Conservation (phyloP, 2,329 filamentous ascomycete species). For the Beauveria medogensis region DNA sequence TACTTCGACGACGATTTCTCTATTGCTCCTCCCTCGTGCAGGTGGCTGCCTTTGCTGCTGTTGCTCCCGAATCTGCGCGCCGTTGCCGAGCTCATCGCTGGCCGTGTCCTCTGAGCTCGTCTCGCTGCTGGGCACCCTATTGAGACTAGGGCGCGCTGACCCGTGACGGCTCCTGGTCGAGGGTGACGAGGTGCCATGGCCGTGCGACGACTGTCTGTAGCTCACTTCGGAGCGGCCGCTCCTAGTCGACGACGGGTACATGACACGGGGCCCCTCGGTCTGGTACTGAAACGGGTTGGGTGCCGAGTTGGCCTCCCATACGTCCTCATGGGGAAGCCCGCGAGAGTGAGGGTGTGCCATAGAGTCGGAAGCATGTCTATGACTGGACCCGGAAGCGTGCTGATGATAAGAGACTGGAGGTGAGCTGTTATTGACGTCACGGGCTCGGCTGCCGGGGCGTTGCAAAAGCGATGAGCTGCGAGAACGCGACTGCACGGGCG, state of each 20-base stretch:
- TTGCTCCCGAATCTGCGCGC: slow-evolving; percentile 23
- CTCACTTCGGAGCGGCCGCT: slow-evolving; percentile 26
- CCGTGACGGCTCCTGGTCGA: slow-evolving; percentile 24
- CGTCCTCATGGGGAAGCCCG: slow-evolving; percentile 25
- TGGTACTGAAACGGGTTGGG: slow-evolving; percentile 47
- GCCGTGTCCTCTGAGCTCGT: slow-evolving; percentile 26
- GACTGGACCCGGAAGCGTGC: slow-evolving; percentile 25
- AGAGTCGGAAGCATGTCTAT: slow-evolving; percentile 39
- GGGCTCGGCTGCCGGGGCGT: slow-evolving; percentile 24
- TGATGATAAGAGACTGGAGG: slow-evolving; percentile 41
- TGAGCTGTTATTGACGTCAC: slow-evolving; percentile 25
- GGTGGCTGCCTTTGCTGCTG: slow-evolving; percentile 5
- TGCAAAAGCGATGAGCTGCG: slow-evolving; percentile 34
- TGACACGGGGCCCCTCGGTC: slow-evolving; percentile 34
- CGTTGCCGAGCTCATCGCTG: slow-evolving; percentile 29
- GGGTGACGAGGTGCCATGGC: slow-evolving; percentile 19
- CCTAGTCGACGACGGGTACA: slow-evolving; percentile 27
- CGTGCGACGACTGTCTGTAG: slow-evolving; percentile 17
- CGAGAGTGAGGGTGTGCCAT: slow-evolving; percentile 25
- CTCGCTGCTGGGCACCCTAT: slow-evolving; percentile 25
- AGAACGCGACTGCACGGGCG: slow-evolving; percentile 35
- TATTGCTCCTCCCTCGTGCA: slow-evolving; percentile 20
- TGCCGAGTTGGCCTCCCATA: slow-evolving; percentile 16
- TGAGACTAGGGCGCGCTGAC: slow-evolving; percentile 22
- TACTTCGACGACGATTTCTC: slow-evolving; percentile 33